These are phyloP conservation scores for Sutorius eximius DNA, from an alignment of 1,284 basidiomycete species.

Conservation along the genomic window DNA sequence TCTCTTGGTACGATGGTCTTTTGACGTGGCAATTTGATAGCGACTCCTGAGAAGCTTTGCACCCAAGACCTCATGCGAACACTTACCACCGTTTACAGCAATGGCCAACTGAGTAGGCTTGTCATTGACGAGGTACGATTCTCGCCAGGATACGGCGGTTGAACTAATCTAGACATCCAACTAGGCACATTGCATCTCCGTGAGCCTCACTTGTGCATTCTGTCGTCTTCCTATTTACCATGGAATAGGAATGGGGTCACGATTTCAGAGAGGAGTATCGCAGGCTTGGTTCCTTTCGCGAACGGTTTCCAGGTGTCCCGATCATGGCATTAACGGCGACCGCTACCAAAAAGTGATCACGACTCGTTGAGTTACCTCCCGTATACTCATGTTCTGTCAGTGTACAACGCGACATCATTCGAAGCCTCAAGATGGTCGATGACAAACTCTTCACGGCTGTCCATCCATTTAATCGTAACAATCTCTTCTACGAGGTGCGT, in stretches of 20 bases:
- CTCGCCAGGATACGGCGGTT: not conserved
- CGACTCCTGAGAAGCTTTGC: constrained; percentile 76
- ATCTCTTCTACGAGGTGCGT: constrained; percentile 78
- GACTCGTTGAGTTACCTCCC: not conserved
- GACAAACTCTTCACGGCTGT: constrained; percentile 61
- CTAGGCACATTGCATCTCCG: constrained; percentile 85
- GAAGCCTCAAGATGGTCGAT: constrained; percentile 58
- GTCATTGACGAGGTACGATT: constrained; percentile 76
- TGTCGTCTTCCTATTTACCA: not conserved
- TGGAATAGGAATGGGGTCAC: constrained; percentile 79
- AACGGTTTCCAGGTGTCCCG: constrained; percentile 67
- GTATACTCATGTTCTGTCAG: constrained; percentile 34
- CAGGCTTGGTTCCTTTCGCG: constrained; percentile 67
- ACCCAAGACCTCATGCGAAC: constrained; percentile 52
- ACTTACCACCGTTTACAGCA: constrained; percentile 51
- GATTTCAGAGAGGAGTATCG: constrained; percentile 77
- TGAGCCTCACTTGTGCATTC: constrained; percentile 31
- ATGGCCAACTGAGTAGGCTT: constrained; percentile 63
- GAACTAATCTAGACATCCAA: constrained; percentile 2
- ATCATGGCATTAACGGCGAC: constrained; percentile 86
- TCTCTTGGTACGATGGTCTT: not conserved
- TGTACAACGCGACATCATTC: constrained; percentile 72
- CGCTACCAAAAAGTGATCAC: constrained; percentile 58
- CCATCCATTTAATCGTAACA: constrained; percentile 78
- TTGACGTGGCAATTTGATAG: constrained; percentile 31